These are phyloP conservation scores for Candida chauliodis DNA, from an alignment of 805 yeast species.

Conservation along the genomic window DNA sequence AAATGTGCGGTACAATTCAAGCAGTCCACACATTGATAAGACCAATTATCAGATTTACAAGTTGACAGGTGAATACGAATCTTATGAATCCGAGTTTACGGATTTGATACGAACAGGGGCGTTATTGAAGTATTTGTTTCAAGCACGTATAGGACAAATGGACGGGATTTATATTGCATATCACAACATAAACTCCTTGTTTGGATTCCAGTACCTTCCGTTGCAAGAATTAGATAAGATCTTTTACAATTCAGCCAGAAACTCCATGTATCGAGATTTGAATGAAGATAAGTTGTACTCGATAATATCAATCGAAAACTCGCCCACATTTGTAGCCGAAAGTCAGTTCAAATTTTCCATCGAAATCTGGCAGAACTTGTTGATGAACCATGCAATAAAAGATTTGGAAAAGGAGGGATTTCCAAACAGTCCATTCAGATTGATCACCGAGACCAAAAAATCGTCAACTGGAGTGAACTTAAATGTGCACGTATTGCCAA, in stretches of 20 bases:
- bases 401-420: constrained; percentile 20
- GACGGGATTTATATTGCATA: constrained; percentile 93
- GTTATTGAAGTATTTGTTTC: constrained; percentile 78
- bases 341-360: constrained; percentile 63
- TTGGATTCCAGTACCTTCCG: constrained; percentile 90
- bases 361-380: constrained; percentile 40
- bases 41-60: constrained; percentile 67
- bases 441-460: constrained; percentile 16
- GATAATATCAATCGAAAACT: constrained; percentile 19
- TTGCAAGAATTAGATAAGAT: constrained; percentile 61
- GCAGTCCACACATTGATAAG: constrained; percentile 50
- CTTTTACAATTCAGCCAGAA: constrained; percentile 16
- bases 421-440: constrained; percentile 21
- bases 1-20: constrained; percentile 74
- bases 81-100: constrained; percentile 74
- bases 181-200: constrained; percentile 75
- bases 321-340: constrained; percentile 56
- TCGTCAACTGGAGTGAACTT: background rate
- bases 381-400: constrained; percentile 20
- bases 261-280: background rate
- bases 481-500: constrained; percentile 27
- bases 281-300: background rate
- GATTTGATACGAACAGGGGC: constrained; percentile 73
- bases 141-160: constrained; percentile 94
- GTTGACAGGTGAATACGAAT: constrained; percentile 63